Conservation (phyloP, 2,329 filamentous ascomycete genomes). For the Aureobasidium sp. region DNA sequence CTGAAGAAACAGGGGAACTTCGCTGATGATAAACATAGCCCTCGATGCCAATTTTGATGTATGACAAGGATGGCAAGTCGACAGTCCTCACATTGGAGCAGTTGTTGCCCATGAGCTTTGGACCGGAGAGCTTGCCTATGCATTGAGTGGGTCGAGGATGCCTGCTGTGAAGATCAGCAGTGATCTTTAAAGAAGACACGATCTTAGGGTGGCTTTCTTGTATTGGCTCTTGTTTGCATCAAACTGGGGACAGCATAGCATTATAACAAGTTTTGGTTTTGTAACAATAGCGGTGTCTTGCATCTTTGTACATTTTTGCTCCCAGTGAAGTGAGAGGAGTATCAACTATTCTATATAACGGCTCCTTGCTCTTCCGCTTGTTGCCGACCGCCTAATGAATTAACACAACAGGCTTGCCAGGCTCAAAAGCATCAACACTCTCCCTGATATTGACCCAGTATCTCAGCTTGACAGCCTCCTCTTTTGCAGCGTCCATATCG, state of each 20-base stretch:
- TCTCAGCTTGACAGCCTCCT: conserved; percentile 66
- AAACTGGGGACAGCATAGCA: not conserved
- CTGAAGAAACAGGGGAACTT: not conserved
- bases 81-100: conserved; percentile 62
- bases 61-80: conserved; percentile 69
- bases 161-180: not conserved
- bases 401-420: conserved; percentile 55
- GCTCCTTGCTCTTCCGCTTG: too few species aligned
- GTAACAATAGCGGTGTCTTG: not conserved
- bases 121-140: conserved; percentile 38
- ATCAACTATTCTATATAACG: conserved; percentile 9
- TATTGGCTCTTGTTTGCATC: not conserved
- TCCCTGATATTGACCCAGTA: conserved; percentile 90
- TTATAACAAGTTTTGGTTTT: not conserved
- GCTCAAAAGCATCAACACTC: conserved; percentile 75
- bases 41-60: conserved; percentile 81
- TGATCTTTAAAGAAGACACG: not conserved
- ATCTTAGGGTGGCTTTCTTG: not conserved
- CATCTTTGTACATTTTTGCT: not conserved
- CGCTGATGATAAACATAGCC: conserved; percentile 26
- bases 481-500: conserved; percentile 57
- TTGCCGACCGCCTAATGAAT: conserved; percentile 43
- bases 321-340: conserved; percentile 3
- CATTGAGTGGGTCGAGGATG: not conserved
- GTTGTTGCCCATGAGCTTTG: conserved; percentile 46